These are phyloP conservation scores for Eucalyptus microcorys DNA, from an alignment of 345 rosid genomes.

Conservation along the genomic window DNA sequence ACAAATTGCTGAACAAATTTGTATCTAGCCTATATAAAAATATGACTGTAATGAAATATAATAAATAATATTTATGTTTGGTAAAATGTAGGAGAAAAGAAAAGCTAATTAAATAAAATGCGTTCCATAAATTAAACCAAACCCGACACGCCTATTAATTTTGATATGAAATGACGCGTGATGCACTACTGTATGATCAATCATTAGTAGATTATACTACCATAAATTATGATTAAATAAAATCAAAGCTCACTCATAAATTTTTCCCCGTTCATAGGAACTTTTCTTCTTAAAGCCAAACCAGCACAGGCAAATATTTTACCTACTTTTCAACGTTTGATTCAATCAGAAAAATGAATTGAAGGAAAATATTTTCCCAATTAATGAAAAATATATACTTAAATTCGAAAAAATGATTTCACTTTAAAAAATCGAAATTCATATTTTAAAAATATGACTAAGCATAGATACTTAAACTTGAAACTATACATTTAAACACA, in stretches of 20 bases:
- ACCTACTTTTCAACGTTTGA: no score
- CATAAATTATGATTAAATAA: not conserved
- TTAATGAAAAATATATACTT: no score
- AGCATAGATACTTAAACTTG: no score
- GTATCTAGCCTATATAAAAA: not conserved
- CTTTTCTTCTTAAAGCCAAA: not conserved
- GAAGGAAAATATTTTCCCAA: accelerated
- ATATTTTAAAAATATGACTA: no score
- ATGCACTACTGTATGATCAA: not conserved
- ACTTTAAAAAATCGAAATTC: accelerated
- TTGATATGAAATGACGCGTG: not conserved
- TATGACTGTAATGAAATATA: not conserved
- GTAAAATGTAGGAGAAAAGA: not conserved
- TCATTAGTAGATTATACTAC: not conserved
- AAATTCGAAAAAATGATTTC: no score
- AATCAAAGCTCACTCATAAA: not conserved
- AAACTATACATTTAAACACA: no score
- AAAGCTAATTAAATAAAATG: not conserved
- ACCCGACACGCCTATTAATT: not conserved
- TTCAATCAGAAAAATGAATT: no score
- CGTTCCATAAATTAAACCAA: not conserved
- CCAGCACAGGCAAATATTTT: accelerated
- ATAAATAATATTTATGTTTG: not conserved
- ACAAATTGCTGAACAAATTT: not conserved
- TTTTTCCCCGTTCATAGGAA: not conserved